Conservation (phyloP, 2,329 filamentous ascomycete genomes). For the Ceratocystis colombiana region DNA sequence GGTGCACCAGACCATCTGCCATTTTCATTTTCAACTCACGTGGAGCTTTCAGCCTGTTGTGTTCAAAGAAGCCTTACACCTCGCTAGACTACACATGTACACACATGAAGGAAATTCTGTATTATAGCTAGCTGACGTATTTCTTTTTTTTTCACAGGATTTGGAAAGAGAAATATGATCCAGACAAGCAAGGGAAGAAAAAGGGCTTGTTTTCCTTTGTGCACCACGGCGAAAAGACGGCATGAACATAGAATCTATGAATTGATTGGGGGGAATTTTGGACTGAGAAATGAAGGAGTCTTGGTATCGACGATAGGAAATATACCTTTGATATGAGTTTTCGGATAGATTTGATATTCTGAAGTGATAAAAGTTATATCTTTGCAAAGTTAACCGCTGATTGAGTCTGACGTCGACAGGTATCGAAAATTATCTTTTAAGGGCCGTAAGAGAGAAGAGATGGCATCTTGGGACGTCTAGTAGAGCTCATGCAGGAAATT, state of each 20-base stretch:
- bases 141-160: slow-evolving; percentile 54
- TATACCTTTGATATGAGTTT: neutral
- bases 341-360: neutral
- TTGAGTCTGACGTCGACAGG: no score
- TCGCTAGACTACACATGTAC: neutral
- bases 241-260: neutral
- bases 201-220: slow-evolving; percentile 30
- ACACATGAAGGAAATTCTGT: neutral
- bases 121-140: neutral
- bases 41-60: neutral
- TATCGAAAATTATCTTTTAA: no score
- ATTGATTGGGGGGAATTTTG: neutral
- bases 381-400: no score
- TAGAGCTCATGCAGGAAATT: no score
- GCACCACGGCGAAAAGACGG: neutral
- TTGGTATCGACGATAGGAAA: neutral
- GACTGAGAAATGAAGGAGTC: neutral
- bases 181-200: slow-evolving; percentile 37
- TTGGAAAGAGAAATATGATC: slow-evolving; percentile 92
- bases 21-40: neutral
- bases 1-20: neutral
- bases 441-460: no score
- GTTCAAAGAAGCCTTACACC: neutral
- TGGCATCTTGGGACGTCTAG: no score
- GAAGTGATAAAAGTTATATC: neutral